Conservation (phyloP, 164 flowering plant species). For the Piper betle region DNA sequence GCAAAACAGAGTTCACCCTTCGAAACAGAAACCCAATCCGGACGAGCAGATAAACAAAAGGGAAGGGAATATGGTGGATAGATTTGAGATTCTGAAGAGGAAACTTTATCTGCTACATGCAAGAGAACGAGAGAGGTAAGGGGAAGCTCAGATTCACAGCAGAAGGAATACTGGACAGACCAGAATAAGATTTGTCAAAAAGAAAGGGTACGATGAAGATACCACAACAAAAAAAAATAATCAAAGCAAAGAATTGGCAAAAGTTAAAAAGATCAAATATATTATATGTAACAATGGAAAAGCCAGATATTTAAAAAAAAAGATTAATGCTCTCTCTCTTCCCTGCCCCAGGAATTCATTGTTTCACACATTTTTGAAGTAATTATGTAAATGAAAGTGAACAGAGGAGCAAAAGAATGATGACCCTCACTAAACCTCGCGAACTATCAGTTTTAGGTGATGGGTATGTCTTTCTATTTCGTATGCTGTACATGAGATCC, state of each 20-base stretch:
- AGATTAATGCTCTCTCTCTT: not conserved
- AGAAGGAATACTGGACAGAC: not conserved
- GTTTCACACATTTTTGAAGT: not conserved
- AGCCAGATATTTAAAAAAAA: not conserved
- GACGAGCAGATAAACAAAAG: not conserved
- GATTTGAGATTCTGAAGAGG: not conserved
- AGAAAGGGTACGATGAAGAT: not conserved
- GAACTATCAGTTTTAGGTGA: not conserved
- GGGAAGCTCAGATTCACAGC: not conserved
- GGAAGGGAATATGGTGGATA: not conserved
- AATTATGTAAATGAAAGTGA: too few relatives aligned
- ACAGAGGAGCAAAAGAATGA: too few relatives aligned
- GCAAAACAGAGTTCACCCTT: not conserved
- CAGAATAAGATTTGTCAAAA: not conserved
- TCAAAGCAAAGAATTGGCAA: not conserved
- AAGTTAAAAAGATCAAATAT: not conserved
- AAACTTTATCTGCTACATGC: not conserved
- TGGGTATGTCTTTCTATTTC: not conserved
- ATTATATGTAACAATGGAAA: not conserved
- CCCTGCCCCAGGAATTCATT: not conserved
- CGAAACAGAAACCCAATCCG: not conserved
- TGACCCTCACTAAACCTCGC: too few relatives aligned
- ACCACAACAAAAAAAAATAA: too few relatives aligned
- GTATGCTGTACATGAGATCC: not conserved
- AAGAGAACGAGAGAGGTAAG: not conserved